Percentiles rank a stretch among this genome's conserved stretches.
phyloP scores from a whole-genome alignment of 2,329 filamentous ascomycete species.

The Penicillium palitans region DNA sequence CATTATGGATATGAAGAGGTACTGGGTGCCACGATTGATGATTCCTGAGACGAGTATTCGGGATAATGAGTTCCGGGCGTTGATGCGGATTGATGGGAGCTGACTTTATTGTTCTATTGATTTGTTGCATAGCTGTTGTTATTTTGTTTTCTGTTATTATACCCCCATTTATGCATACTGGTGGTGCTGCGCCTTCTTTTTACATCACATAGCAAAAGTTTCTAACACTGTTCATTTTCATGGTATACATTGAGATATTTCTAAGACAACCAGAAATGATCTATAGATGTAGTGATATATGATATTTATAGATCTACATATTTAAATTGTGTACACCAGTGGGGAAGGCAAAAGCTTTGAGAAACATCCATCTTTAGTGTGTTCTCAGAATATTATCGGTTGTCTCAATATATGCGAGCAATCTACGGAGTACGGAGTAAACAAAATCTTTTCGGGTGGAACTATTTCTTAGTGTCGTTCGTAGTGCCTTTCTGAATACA shows the following conservation, averaged over 20 bases:
- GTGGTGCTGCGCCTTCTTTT: background rate
- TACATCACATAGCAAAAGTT: background rate
- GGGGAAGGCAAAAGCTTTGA: too few species aligned
- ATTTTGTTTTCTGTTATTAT: background rate
- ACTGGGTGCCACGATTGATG: conserved; percentile 15
- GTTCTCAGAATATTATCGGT: too few species aligned
- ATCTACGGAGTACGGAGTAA: too few species aligned
- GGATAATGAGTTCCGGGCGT: conserved; percentile 7
- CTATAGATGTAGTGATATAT: too few species aligned
- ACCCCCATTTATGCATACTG: background rate
- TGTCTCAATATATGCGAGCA: too few species aligned
- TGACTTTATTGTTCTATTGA: background rate
- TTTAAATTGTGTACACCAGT: too few species aligned
- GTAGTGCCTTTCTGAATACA: too few species aligned
- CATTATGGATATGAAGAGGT: conserved; percentile 5
- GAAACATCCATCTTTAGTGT: too few species aligned
- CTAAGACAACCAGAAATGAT: background rate
- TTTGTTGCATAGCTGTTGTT: background rate
- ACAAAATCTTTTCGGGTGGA: too few species aligned
- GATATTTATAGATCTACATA: too few species aligned
- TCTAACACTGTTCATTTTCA: background rate
- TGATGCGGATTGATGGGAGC: conserved; percentile 14
- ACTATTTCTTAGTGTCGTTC: too few species aligned
- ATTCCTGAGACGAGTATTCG: background rate
- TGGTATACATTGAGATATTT: background rate